Evolutionary conservation across 768 basidiomycete genomes (phyloP).

Genomic region (Psilocybe cubensis): DNA sequence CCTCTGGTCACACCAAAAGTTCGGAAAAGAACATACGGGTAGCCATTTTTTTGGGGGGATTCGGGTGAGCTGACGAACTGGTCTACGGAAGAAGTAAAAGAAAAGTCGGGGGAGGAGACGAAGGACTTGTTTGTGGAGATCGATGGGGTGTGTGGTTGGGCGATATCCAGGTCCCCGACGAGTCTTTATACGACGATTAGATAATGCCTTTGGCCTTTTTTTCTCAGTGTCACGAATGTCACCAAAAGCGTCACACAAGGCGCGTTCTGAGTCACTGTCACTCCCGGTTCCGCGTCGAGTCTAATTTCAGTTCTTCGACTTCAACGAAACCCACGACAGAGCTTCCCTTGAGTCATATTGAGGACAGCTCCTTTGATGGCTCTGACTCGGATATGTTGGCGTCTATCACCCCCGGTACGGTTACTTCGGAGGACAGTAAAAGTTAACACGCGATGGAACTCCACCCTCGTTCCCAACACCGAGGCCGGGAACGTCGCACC

Average conservation of each 20-base stretch:
- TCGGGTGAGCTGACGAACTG: not conserved
- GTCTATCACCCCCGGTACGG: not conserved
- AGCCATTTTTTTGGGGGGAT: slow-evolving; percentile 39
- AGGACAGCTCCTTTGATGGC: not conserved
- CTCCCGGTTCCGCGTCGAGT: no score
- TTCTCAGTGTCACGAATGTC: slow-evolving; percentile 27
- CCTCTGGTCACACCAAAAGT: slow-evolving; percentile 4
- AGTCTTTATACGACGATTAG: slow-evolving; percentile 25
- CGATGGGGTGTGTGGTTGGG: slow-evolving; percentile 13
- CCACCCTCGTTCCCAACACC: not conserved
- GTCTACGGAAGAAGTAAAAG: not conserved
- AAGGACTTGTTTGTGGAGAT: not conserved
- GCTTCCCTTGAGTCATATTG: not conserved
- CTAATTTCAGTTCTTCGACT: not conserved
- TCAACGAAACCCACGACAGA: not conserved
- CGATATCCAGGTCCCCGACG: slow-evolving; percentile 8
- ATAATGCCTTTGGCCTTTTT: slow-evolving; percentile 16
- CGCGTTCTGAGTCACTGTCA: slow-evolving; percentile 4
- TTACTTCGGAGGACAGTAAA: not conserved
- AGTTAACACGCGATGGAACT: slow-evolving; percentile 2
- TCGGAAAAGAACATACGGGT: slow-evolving; percentile 41
- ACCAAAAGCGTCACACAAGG: slow-evolving; percentile 16
- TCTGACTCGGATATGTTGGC: slow-evolving; percentile 21
- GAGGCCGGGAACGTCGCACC: not conserved
- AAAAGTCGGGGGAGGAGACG: not conserved